Evolutionary conservation across 306 rosid species (phyloP), one percentile per base, ranked within the genome.

Genomic region (Pyrus communis): DNA sequence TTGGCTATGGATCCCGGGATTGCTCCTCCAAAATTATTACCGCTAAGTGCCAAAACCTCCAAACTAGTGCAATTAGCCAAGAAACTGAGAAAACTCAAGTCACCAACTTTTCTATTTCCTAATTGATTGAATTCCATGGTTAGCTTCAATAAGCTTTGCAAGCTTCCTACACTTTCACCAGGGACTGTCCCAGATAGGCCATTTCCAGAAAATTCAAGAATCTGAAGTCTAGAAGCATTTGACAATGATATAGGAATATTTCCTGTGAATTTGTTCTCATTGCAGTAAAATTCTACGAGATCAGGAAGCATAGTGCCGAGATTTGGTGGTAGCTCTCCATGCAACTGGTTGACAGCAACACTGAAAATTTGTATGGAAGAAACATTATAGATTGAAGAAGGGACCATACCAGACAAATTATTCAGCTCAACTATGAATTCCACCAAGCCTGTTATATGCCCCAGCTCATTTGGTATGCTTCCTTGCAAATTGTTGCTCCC

Each of bases 341-440:
- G 21, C 9, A 54, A 0, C 1, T 54, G 59, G 22, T 54, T 54
- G 0, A 0, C 2, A 19, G 59, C 3, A 19, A 19, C 59, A 19
- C 23, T 7, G 4, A 54, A 54, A 0, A 0, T 17, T 0, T 0
- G 1, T 19, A 54, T 7, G 2, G 59, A 54, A 2, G 59, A 54
- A 19, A 54, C 2, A 21, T 54, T 21, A 46, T 46, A 54, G 3
- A 54, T 55, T 55, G 25, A 8, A 8, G 25, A 55, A 55, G 60
- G 60, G 12, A 55, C 2, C 1, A 18, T 21, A 55, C 60, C 60
- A 19, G 23, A 18, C 4, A 55, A 0, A 55, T 55, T 7, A 21
- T 55, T 55, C 12, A 0, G 0, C 23, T 4, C 12, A 8, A 55
- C 11, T 2, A 0, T 0, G 10, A 55, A 55, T 1, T 0, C 0